A percentile compares a stretch with the other conserved stretches of the same genome.
Evolutionary conservation across 768 basidiomycete genomes (phyloP).

Genomic region (Cubamyces sp.): DNA sequence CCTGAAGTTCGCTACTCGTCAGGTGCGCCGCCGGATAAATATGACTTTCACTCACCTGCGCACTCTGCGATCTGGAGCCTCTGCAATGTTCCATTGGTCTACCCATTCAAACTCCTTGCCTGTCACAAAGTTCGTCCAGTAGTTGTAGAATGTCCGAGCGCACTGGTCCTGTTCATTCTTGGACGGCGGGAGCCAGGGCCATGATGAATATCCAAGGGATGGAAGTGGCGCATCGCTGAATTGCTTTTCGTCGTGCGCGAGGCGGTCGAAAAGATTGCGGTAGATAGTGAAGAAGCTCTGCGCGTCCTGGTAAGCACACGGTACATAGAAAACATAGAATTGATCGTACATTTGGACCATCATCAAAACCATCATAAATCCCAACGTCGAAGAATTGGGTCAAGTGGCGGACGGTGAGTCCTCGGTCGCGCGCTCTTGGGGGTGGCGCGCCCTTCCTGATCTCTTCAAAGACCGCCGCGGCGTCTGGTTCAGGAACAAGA

Average conservation of each 20-base stretch:
- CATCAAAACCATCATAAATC: constrained; percentile 68
- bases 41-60: constrained; percentile 57
- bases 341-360: constrained; percentile 57
- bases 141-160: constrained; percentile 77
- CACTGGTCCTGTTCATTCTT: constrained; percentile 51
- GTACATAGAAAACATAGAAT: background rate
- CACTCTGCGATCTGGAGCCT: constrained; percentile 86
- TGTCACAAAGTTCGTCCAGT: constrained; percentile 87
- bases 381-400: constrained; percentile 81
- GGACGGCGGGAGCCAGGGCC: constrained; percentile 64
- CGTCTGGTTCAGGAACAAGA: constrained; percentile 80
- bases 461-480: constrained; percentile 83
- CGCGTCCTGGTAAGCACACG: background rate
- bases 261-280: constrained; percentile 80
- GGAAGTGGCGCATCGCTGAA: constrained; percentile 64
- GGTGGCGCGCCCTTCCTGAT: constrained; percentile 70
- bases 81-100: constrained; percentile 79
- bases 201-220: constrained; percentile 78
- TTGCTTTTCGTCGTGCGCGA: constrained; percentile 78
- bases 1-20: constrained; percentile 40
- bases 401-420: constrained; percentile 80
- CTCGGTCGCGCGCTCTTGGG: constrained; percentile 63
- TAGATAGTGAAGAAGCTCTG: constrained; percentile 93
- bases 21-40: constrained; percentile 1
- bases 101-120: constrained; percentile 88